Evolutionary conservation across 306 rosid genomes (phyloP).

Genomic region (Begonia fuchsioides): DNA sequence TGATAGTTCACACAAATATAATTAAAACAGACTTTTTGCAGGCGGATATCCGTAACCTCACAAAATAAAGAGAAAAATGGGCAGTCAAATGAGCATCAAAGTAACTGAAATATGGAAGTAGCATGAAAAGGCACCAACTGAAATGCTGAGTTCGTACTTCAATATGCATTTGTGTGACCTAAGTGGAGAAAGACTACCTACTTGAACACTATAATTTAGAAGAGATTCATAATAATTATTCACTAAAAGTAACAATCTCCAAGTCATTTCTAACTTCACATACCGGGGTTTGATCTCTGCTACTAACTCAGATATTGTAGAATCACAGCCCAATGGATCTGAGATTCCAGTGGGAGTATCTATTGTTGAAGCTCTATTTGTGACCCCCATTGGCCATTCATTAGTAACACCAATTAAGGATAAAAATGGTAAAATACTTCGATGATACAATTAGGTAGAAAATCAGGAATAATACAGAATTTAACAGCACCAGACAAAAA

Average conservation of each 20-base stretch:
- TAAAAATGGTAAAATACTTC: constrained; percentile 10
- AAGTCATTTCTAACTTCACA: constrained; percentile 9
- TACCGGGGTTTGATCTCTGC: constrained; percentile 95
- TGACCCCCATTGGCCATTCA: constrained; percentile 81
- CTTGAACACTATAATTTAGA: too few species aligned
- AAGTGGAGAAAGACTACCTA: too few species aligned
- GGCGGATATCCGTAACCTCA: too few species aligned
- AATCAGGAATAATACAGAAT: neutral
- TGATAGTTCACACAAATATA: too few species aligned
- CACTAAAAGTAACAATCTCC: neutral
- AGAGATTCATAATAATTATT: too few species aligned
- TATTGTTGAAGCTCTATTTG: constrained; percentile 34
- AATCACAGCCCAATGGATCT: constrained; percentile 44
- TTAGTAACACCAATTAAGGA: constrained; percentile 68
- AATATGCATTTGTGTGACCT: too few species aligned
- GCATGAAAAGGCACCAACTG: too few species aligned
- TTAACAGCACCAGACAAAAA: neutral
- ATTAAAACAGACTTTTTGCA: too few species aligned
- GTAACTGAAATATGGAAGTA: too few species aligned
- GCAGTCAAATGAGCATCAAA: too few species aligned
- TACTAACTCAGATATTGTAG: constrained; percentile 59
- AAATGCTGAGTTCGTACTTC: too few species aligned
- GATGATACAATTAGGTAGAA: constrained; percentile 10
- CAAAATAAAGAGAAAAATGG: too few species aligned
- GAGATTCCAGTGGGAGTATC: constrained; percentile 51